Conservation (phyloP, 306 rosid species). For the Canavalia gladiata region DNA sequence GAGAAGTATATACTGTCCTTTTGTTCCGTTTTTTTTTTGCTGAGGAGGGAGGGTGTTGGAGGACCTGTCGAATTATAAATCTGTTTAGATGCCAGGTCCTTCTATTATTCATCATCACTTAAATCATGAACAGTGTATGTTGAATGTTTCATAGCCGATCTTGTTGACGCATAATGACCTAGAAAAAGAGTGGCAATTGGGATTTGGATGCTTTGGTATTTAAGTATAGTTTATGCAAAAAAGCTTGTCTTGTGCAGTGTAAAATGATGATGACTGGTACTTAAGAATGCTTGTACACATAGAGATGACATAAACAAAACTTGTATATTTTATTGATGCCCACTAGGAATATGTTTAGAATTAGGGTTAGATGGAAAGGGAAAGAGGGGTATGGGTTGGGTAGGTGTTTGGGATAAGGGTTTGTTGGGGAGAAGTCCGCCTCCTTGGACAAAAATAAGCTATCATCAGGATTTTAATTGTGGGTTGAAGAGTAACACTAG, state of each 20-base stretch:
- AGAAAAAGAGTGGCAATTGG: background rate
- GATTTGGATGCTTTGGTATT: background rate
- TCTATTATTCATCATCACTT: background rate
- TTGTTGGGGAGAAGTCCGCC: background rate
- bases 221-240: slow-evolving; percentile 8
- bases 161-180: slow-evolving; percentile 4
- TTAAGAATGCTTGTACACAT: background rate
- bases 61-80: background rate
- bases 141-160: background rate
- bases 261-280: slow-evolving; percentile 1
- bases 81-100: background rate
- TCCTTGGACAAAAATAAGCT: background rate
- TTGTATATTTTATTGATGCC: background rate
- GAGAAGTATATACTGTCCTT: background rate
- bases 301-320: background rate
- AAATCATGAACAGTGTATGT: background rate
- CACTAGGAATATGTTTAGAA: background rate
- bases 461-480: background rate
- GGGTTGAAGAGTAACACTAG: background rate
- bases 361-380: slow-evolving; percentile 6
- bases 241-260: slow-evolving; percentile 1
- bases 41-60: background rate
- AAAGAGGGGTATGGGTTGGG: background rate
- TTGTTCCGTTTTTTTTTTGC: background rate
- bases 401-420: slow-evolving; percentile 3